A percentile compares a stretch with the other conserved stretches of the same genome.
Conservation (phyloP, 164 flowering plant species). For the Kalanchoe fedtschenkoi region DNA sequence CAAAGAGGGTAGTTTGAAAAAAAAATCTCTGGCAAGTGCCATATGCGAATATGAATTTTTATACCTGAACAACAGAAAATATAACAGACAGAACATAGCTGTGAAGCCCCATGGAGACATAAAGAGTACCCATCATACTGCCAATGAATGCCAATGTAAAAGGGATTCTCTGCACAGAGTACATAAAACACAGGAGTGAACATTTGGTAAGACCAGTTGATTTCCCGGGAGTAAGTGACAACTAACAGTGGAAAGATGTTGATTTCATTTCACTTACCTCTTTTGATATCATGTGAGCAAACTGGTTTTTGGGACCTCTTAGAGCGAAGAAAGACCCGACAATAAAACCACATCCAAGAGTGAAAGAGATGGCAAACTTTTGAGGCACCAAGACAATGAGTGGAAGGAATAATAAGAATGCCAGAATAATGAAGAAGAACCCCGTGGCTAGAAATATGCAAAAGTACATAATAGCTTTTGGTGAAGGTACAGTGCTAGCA, state of each 20-base stretch:
- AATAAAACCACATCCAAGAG: constrained; percentile 75
- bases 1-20: too few species aligned
- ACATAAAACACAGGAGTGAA: too few species aligned
- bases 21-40: too few species aligned
- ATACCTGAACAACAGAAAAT: constrained; percentile 85
- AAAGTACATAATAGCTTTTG: constrained; percentile 80
- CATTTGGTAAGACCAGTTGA: too few species aligned
- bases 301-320: constrained; percentile 80
- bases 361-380: constrained; percentile 88
- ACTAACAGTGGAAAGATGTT: too few species aligned
- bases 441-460: constrained; percentile 74
- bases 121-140: constrained; percentile 76
- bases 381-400: constrained; percentile 94
- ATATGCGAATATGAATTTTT: too few species aligned
- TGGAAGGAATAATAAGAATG: constrained; percentile 92
- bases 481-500: constrained; percentile 75
- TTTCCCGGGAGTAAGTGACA: too few species aligned
- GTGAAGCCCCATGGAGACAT: constrained; percentile 93
- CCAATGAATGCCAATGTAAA: constrained; percentile 70
- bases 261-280: constrained; percentile 41
- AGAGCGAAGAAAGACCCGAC: constrained; percentile 84
- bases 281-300: constrained; percentile 75
- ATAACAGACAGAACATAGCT: constrained; percentile 81
- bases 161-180: constrained; percentile 98
- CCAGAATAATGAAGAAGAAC: constrained; percentile 76